Evolutionary conservation across 1,284 basidiomycete genomes (phyloP).

Genomic region (Microbotryum intermedium): DNA sequence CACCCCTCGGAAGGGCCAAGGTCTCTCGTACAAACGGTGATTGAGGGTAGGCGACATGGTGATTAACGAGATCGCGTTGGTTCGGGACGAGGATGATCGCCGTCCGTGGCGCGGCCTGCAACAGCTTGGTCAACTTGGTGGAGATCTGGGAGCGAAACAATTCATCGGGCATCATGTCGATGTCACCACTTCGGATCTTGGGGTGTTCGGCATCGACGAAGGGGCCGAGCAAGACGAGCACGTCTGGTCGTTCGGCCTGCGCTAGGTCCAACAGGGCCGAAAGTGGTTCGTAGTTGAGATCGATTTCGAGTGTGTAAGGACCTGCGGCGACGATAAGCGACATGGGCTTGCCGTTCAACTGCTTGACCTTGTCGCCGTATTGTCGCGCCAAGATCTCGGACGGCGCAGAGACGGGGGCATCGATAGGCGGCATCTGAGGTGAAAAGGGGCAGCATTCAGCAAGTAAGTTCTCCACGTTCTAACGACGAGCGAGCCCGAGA

Average conservation of each 20-base stretch:
- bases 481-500: background rate
- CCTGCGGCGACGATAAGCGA: conserved; percentile 64
- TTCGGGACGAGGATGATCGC: conserved; percentile 71
- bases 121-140: conserved; percentile 52
- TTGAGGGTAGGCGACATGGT: conserved; percentile 82
- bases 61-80: conserved; percentile 66
- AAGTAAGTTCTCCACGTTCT: background rate
- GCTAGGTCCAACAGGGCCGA: conserved; percentile 52
- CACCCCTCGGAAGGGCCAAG: conserved; percentile 48
- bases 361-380: conserved; percentile 34
- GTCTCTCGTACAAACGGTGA: conserved; percentile 47
- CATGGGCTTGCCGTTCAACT: conserved; percentile 46
- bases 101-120: conserved; percentile 57
- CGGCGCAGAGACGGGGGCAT: conserved; percentile 36
- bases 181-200: conserved; percentile 59
- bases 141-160: conserved; percentile 65
- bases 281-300: conserved; percentile 68
- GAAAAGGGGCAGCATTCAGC: background rate
- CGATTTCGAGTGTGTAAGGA: conserved; percentile 68
- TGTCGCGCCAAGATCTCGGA: conserved; percentile 36
- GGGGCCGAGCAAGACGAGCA: conserved; percentile 74
- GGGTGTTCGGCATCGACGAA: conserved; percentile 75
- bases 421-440: conserved; percentile 41
- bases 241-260: conserved; percentile 58
- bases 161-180: conserved; percentile 55